Evolutionary conservation across 108 stramenopile species (phyloP).

Genomic region (Phaeodactylum tricornutum): DNA sequence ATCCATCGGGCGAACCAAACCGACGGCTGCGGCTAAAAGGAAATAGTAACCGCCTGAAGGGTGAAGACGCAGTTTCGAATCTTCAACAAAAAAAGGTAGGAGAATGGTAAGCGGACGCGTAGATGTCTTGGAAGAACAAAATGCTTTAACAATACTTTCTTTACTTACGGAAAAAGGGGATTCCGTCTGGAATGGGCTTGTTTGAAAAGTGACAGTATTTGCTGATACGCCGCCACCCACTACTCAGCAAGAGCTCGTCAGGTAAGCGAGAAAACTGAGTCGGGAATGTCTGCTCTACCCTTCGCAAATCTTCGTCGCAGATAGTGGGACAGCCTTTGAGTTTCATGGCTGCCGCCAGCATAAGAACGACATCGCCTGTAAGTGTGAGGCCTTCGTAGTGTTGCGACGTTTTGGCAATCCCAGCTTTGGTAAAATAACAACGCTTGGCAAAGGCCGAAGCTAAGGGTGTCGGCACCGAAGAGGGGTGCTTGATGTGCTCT

Average conservation of each 20-base stretch:
- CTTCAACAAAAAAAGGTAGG: conserved; percentile 6
- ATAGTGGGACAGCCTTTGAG: conserved; percentile 86
- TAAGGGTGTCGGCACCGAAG: conserved; percentile 34
- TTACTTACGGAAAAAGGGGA: conserved; percentile 55
- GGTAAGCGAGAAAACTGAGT: conserved; percentile 79
- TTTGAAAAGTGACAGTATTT: conserved; percentile 83
- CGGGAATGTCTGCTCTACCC: conserved; percentile 80
- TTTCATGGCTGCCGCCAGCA: conserved; percentile 82
- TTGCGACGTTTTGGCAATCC: conserved; percentile 69
- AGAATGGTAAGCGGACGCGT: not conserved
- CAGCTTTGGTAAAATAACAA: conserved; percentile 82
- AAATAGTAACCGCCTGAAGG: conserved; percentile 79
- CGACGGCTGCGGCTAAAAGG: conserved; percentile 61
- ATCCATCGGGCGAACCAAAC: conserved; percentile 74
- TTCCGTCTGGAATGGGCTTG: conserved; percentile 63
- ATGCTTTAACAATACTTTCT: not conserved
- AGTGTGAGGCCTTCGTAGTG: conserved; percentile 83
- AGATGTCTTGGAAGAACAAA: not conserved
- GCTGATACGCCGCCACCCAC: conserved; percentile 74
- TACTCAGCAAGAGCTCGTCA: conserved; percentile 68
- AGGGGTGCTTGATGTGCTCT: not conserved
- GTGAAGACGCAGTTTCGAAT: conserved; percentile 72
- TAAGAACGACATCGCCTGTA: conserved; percentile 77
- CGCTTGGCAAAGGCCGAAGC: conserved; percentile 76
- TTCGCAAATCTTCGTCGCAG: conserved; percentile 82